Conservation (phyloP, 805 yeast species). For the Peterozyma xylosa region DNA sequence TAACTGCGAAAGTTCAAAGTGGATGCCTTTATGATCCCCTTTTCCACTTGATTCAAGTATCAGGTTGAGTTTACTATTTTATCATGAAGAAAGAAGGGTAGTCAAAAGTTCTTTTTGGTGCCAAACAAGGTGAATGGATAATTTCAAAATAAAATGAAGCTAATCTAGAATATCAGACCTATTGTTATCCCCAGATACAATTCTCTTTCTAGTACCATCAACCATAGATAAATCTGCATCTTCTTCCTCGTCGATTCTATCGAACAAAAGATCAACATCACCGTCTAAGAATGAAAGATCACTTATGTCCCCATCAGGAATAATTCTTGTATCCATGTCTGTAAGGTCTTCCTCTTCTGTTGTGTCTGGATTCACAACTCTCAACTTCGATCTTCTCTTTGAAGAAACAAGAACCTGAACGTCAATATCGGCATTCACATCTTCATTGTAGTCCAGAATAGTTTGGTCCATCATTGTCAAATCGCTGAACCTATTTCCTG, state of each 20-base stretch:
- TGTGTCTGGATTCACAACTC: conserved; percentile 57
- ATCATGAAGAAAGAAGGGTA: too few species aligned
- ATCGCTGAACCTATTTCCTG: conserved; percentile 11
- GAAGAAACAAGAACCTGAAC: conserved; percentile 70
- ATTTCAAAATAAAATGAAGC: too few species aligned
- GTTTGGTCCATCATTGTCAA: conserved; percentile 9
- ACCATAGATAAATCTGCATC: background rate
- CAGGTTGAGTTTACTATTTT: too few species aligned
- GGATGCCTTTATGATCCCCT: too few species aligned
- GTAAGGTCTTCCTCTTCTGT: conserved; percentile 7
- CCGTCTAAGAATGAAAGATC: conserved; percentile 1
- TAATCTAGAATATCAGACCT: background rate
- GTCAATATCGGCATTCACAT: conserved; percentile 43
- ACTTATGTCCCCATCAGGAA: background rate
- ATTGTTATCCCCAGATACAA: conserved; percentile 20
- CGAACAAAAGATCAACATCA: background rate
- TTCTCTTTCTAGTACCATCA: conserved; percentile 17
- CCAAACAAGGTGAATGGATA: too few species aligned
- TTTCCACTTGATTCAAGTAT: too few species aligned
- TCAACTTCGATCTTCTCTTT: conserved; percentile 48
- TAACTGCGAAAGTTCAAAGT: too few species aligned
- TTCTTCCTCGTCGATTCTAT: conserved; percentile 2
- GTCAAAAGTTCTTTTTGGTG: too few species aligned
- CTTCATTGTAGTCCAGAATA: conserved; percentile 25
- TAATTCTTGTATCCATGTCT: background rate